Evolutionary conservation across 2,329 filamentous ascomycete species (phyloP).

Genomic region (Trichoderma sp.): DNA sequence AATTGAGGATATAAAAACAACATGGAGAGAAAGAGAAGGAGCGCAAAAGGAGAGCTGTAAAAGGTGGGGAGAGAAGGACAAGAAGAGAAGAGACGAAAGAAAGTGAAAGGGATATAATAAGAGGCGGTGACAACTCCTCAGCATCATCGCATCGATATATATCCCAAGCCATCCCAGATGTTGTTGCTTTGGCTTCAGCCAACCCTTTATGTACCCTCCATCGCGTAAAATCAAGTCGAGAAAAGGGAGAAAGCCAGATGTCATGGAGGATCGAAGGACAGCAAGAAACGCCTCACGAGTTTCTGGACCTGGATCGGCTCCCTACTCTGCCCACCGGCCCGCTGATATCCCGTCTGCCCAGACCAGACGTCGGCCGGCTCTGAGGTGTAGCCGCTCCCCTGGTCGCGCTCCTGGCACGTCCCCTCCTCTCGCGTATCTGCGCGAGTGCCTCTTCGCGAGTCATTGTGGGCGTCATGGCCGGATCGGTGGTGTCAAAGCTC

Average conservation of each 20-base stretch:
- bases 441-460: conserved; percentile 74
- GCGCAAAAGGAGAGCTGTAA: not conserved
- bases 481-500: conserved; percentile 58
- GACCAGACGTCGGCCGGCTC: conserved; percentile 59
- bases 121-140: not conserved
- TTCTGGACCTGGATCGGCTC: conserved; percentile 33
- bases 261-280: not conserved
- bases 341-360: conserved; percentile 52
- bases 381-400: conserved; percentile 60
- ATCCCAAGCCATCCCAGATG: not conserved
- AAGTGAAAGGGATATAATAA: not conserved
- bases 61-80: not conserved
- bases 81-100: not conserved
- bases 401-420: conserved; percentile 69
- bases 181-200: not conserved
- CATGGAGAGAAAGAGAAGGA: not conserved
- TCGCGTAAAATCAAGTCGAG: conserved; percentile 4
- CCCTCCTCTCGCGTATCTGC: conserved; percentile 72
- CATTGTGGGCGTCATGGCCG: conserved; percentile 66
- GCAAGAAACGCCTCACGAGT: conserved; percentile 22
- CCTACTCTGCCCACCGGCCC: conserved; percentile 46
- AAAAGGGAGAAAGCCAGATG: conserved; percentile 24
- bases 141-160: conserved; percentile 4
- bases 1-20: not conserved
- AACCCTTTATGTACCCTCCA: conserved; percentile 13